A percentile compares a stretch with the other conserved stretches of the same genome.
Evolutionary conservation across 805 yeast species (phyloP).

Genomic region (Ascoidea rubescens): DNA sequence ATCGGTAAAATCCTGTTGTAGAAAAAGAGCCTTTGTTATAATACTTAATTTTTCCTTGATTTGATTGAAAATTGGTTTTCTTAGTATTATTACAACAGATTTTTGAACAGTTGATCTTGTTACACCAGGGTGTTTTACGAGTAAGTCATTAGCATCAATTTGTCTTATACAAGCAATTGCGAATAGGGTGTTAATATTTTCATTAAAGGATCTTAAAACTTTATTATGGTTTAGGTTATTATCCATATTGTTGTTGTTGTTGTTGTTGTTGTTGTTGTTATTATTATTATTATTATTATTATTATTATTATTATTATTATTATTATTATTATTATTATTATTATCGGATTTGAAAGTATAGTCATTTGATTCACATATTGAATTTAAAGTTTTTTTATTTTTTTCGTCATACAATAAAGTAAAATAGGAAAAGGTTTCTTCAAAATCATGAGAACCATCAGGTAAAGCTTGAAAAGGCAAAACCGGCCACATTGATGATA

Average conservation of each 20-base stretch:
- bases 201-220: slow-evolving; percentile 3
- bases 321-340: no score
- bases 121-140: slow-evolving; percentile 42
- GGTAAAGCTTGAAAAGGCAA: slow-evolving; percentile 92
- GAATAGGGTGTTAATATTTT: slow-evolving; percentile 56
- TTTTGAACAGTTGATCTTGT: slow-evolving; percentile 87
- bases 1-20: slow-evolving; percentile 68
- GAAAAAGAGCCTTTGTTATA: slow-evolving; percentile 74
- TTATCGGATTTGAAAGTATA: no score
- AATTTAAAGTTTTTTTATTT: slow-evolving; percentile 28
- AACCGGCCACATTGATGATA: slow-evolving; percentile 55
- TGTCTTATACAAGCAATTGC: slow-evolving; percentile 93
- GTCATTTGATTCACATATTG: slow-evolving; percentile 15
- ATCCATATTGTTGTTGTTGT: neutral
- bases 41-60: slow-evolving; percentile 83
- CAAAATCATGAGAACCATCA: slow-evolving; percentile 88
- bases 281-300: no score
- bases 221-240: no score
- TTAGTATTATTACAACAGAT: slow-evolving; percentile 72
- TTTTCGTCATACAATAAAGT: slow-evolving; percentile 62
- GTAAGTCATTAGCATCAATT: slow-evolving; percentile 46
- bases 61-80: slow-evolving; percentile 79
- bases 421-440: slow-evolving; percentile 86
- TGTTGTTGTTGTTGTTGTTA: no score
- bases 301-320: no score